phyloP scores from a whole-genome alignment of 164 flowering plant species.

The Kalanchoe fedtschenkoi region DNA sequence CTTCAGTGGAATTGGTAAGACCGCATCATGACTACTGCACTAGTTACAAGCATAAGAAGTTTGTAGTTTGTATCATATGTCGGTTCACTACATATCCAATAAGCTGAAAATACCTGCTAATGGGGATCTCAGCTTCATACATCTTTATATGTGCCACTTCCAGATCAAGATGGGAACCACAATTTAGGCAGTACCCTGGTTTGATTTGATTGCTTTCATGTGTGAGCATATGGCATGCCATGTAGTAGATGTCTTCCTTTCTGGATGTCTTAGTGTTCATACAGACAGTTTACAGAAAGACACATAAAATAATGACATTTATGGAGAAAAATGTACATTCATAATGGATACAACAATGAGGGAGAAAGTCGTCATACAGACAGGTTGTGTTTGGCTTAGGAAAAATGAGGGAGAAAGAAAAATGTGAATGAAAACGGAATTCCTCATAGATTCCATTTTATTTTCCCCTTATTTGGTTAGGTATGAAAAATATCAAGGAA shows the following conservation, averaged over 20 bases:
- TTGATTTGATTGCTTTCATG: constrained; percentile 11
- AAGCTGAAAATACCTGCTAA: constrained; percentile 29
- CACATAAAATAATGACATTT: background rate
- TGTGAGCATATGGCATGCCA: constrained; percentile 28
- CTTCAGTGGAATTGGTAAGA: background rate
- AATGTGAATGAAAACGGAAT: too few relatives aligned
- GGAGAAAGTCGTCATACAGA: too few relatives aligned
- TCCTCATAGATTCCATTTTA: too few relatives aligned
- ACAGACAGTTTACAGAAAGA: constrained; percentile 5
- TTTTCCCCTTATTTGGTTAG: too few relatives aligned
- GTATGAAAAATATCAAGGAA: too few relatives aligned
- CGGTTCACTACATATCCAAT: background rate
- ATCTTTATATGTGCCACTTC: constrained; percentile 24
- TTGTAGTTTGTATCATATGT: background rate
- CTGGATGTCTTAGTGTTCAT: constrained; percentile 23
- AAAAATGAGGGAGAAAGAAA: too few relatives aligned
- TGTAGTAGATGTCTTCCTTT: constrained; percentile 17
- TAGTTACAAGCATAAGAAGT: background rate
- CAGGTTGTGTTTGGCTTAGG: too few relatives aligned
- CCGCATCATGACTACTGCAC: background rate
- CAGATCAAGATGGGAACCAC: constrained; percentile 47
- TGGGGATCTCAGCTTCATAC: constrained; percentile 22
- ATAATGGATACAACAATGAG: background rate
- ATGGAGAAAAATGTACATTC: background rate
- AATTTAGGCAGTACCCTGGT: constrained; percentile 53